phyloP scores from a whole-genome alignment of 768 basidiomycete species.

The Tricholoma matsutake region DNA sequence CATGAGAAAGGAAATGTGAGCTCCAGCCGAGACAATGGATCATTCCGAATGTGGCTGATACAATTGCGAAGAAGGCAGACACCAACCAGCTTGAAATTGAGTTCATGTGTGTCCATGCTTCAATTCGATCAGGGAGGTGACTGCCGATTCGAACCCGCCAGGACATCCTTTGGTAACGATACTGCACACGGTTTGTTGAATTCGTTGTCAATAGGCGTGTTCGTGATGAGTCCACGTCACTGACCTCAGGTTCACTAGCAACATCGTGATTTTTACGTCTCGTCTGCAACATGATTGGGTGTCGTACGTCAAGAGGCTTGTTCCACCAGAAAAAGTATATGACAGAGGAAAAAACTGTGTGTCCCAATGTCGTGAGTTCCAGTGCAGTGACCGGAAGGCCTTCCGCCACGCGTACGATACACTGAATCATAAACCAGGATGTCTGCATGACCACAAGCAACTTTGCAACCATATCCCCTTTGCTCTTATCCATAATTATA shows the following conservation, averaged over 20 bases:
- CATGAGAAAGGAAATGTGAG: not conserved
- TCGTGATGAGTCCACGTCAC: too few species aligned
- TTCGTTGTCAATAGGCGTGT: too few species aligned
- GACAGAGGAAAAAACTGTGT: not conserved
- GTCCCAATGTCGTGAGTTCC: not conserved
- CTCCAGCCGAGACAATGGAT: slow-evolving; percentile 3
- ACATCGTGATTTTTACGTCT: not conserved
- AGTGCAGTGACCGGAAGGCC: not conserved
- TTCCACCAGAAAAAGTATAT: slow-evolving; percentile 2
- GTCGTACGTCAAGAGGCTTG: not conserved
- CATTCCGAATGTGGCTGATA: not conserved
- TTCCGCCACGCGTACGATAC: not conserved
- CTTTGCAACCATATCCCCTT: not conserved
- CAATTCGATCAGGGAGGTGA: too few species aligned
- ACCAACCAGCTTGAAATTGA: not conserved
- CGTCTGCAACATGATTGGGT: not conserved
- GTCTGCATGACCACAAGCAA: not conserved
- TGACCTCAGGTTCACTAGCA: too few species aligned
- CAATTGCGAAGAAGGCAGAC: too few species aligned
- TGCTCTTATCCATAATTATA: not conserved
- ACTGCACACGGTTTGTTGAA: too few species aligned
- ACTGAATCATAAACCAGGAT: not conserved
- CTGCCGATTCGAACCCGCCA: too few species aligned
- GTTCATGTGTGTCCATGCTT: not conserved
- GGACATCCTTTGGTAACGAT: too few species aligned